Conservation (phyloP, 2,329 filamentous ascomycete genomes). For the Beauveria scarabaeidicola region DNA sequence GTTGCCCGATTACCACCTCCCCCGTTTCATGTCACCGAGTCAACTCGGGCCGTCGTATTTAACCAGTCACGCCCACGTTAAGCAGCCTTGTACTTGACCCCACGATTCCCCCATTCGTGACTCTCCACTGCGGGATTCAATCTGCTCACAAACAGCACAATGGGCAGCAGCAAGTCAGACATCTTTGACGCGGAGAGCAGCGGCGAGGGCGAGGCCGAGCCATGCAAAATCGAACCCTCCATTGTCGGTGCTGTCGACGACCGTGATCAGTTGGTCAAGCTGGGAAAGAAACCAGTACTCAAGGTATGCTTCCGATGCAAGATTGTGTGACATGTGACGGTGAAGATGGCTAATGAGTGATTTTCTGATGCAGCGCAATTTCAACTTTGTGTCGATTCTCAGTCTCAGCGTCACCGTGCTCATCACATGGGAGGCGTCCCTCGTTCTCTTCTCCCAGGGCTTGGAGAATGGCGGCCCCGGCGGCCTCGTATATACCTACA, state of each 20-base stretch:
- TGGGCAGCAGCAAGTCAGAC: neutral
- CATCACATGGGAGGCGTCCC: constrained; percentile 37
- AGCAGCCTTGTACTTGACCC: neutral
- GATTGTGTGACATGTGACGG: neutral
- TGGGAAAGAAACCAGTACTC: constrained; percentile 7
- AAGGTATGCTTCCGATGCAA: neutral
- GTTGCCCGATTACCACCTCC: neutral
- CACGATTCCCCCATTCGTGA: neutral
- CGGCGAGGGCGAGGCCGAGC: neutral
- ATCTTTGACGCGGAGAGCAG: neutral
- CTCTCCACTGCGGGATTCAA: neutral
- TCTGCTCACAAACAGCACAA: neutral
- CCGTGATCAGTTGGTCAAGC: constrained; percentile 6
- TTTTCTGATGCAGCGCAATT: constrained; percentile 26
- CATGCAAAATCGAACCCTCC: neutral
- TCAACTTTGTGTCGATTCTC: constrained; percentile 35
- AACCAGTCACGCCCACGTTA: neutral
- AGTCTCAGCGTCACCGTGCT: constrained; percentile 38
- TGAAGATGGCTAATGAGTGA: neutral
- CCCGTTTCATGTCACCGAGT: neutral
- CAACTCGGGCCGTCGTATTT: neutral
- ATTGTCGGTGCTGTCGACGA: neutral
- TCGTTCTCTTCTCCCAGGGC: constrained; percentile 18
- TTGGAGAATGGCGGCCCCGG: constrained; percentile 37
- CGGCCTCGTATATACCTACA: constrained; percentile 41